Conservation (phyloP, 192 early-diverging fungal species). For the Coemansia sp. region DNA sequence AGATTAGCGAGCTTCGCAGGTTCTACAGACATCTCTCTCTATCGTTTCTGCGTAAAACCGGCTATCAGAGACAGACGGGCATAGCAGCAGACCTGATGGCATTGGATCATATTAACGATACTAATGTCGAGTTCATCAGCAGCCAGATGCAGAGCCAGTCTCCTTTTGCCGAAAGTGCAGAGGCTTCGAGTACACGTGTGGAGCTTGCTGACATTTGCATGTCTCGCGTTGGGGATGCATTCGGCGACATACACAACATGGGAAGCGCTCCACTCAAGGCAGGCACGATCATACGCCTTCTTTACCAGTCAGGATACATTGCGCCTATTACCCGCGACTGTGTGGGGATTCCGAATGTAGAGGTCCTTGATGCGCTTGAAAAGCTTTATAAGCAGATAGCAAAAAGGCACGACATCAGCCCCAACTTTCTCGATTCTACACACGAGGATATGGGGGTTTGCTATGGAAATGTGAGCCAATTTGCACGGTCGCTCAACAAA, state of each 20-base stretch:
- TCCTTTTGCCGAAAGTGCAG: no score
- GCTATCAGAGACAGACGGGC: no score
- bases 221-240: no score
- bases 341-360: constrained; percentile 8
- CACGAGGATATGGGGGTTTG: background rate
- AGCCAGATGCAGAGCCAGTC: no score
- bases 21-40: background rate
- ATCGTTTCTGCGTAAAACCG: background rate
- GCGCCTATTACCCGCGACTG: background rate
- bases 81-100: no score
- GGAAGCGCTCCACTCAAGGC: background rate
- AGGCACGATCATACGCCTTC: background rate
- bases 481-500: background rate
- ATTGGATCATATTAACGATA: no score
- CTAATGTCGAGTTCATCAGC: no score
- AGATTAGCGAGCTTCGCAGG: background rate
- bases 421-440: background rate
- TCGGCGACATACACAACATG: no score
- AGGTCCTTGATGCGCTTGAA: background rate
- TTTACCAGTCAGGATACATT: constrained; percentile 14
- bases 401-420: background rate
- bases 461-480: background rate
- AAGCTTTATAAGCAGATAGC: background rate
- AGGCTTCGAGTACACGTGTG: no score
- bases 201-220: no score